Base-by-base conservation (phyloP, 148 eudicot genomes). In the Rhododendron mucronatum region DNA sequence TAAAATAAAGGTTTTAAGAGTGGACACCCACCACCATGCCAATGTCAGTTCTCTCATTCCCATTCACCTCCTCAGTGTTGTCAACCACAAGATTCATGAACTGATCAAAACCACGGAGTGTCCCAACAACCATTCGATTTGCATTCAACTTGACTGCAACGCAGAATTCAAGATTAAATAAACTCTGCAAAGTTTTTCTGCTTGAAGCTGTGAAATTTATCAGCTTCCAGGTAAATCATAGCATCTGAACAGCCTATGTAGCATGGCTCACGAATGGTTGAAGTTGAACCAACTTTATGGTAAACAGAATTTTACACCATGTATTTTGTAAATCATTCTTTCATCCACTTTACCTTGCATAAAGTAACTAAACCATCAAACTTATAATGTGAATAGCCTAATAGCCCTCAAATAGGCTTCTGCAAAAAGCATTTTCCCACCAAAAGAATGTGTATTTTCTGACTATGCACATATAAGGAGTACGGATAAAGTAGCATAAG, bases 51-150 rank as follows among this genome's bases (percentile, higher is more conserved):
- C 88, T 93, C 74, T 95, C 98, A 87, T 95, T 91, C 81, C 98
- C 99, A 53, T 92, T 96, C 59, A 95, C 94, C 91, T 95, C 99
- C 85, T 93, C 90, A 3, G 98, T 96, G 90, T 95, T 96, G 90
- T 96, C 99, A 78, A 96, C 89, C 88, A 95, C 99, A 47, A 96
- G 92, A 89, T 96, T 96, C 99, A 96, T 96, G 80, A 96, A 96
- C 93, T 96, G 98, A 82, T 96, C 99, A 88, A 96, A 96, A 11
- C 99, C 99, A 83, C 96, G 98, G 73, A 96, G 95, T 5, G 94
- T 92, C 2, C 99, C 99, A 79, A 94, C 94, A 85, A 96, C 98
- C 94, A 91, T 91, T 35, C 96, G 85, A 80, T 96, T 96, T 26
- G 96, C 99, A 91, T 96, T 96, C 91, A 96, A 91, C 91, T 96